These are phyloP conservation scores for Mariannaea elegans DNA, from an alignment of 2,329 filamentous ascomycete genomes.

Conservation along the genomic window DNA sequence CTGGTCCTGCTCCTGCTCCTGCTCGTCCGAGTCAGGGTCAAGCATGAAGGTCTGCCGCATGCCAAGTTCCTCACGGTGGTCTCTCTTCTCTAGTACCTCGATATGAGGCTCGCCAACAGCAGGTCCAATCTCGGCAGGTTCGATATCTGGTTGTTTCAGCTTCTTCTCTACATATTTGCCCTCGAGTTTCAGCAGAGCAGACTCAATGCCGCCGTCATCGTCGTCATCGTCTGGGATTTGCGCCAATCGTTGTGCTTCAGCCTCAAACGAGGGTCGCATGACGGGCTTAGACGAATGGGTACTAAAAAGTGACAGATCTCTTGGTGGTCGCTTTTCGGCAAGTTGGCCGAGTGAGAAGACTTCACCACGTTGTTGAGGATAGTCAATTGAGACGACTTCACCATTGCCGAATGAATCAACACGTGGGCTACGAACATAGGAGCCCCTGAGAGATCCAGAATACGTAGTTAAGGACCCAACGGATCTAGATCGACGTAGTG, in stretches of 20 bases:
- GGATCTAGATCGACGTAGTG: slow-evolving; percentile 63
- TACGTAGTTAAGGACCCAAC: slow-evolving; percentile 68
- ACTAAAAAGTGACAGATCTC: slow-evolving; percentile 64
- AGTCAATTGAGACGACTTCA: slow-evolving; percentile 31
- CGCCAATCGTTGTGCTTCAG: slow-evolving; percentile 85
- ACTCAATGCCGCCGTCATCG: slow-evolving; percentile 82
- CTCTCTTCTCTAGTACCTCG: slow-evolving; percentile 51
- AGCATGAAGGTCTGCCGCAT: slow-evolving; percentile 51
- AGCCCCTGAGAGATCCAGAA: slow-evolving; percentile 68
- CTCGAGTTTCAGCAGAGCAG: slow-evolving; percentile 91
- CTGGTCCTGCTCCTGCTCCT: slow-evolving; percentile 36
- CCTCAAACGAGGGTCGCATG: slow-evolving; percentile 83
- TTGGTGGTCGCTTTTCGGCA: slow-evolving; percentile 59
- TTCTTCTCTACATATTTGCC: slow-evolving; percentile 75
- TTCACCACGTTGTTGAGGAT: slow-evolving; percentile 46
- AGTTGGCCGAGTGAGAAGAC: slow-evolving; percentile 68
- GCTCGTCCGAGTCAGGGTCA: slow-evolving; percentile 32
- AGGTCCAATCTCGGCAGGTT: slow-evolving; percentile 32
- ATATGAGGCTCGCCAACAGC: slow-evolving; percentile 39
- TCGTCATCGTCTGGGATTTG: slow-evolving; percentile 87
- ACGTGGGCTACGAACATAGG: slow-evolving; percentile 58
- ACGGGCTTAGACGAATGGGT: slow-evolving; percentile 69
- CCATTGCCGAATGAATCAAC: slow-evolving; percentile 39
- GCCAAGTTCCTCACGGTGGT: slow-evolving; percentile 57
- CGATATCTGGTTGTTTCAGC: slow-evolving; percentile 23